A percentile compares a stretch with the other conserved stretches of the same genome.
Conservation (phyloP, 179 eudicot genomes). For the Drosera spatulata region DNA sequence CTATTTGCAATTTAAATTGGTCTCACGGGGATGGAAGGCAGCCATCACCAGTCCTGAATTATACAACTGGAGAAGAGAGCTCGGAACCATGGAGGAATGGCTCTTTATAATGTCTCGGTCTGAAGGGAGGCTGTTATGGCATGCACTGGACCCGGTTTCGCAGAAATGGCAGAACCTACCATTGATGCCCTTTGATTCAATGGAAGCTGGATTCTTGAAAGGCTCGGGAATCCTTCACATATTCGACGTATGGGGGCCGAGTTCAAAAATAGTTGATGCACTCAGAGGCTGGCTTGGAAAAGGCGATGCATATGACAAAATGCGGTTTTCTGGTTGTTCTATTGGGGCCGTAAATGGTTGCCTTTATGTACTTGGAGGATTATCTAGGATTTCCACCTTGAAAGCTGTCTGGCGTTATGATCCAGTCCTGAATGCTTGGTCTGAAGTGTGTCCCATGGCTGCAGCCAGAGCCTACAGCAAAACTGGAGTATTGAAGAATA, state of each 20-base stretch:
- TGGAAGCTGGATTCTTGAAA: slow-evolving; percentile 34
- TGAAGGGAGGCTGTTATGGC: slow-evolving; percentile 49
- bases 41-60: slow-evolving; percentile 55
- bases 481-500: slow-evolving; percentile 61
- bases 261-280: slow-evolving; percentile 49
- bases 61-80: slow-evolving; percentile 59
- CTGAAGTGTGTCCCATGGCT: slow-evolving; percentile 60
- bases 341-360: slow-evolving; percentile 68
- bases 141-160: slow-evolving; percentile 75
- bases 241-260: slow-evolving; percentile 58
- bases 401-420: slow-evolving; percentile 66
- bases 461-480: slow-evolving; percentile 74
- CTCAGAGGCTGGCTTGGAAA: slow-evolving; percentile 74
- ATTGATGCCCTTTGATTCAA: slow-evolving; percentile 45
- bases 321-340: slow-evolving; percentile 81
- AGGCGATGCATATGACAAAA: slow-evolving; percentile 31
- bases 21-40: slow-evolving; percentile 75
- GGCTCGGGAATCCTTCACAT: slow-evolving; percentile 37
- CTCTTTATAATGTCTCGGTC: slow-evolving; percentile 59
- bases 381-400: slow-evolving; percentile 47
- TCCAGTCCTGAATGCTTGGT: slow-evolving; percentile 67
- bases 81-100: slow-evolving; percentile 73
- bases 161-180: slow-evolving; percentile 71
- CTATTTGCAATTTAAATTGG: slow-evolving; percentile 47
- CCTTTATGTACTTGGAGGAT: slow-evolving; percentile 81